These are phyloP conservation scores for Wickerhamiella azyma DNA, from an alignment of 805 yeast species.

Conservation along the genomic window DNA sequence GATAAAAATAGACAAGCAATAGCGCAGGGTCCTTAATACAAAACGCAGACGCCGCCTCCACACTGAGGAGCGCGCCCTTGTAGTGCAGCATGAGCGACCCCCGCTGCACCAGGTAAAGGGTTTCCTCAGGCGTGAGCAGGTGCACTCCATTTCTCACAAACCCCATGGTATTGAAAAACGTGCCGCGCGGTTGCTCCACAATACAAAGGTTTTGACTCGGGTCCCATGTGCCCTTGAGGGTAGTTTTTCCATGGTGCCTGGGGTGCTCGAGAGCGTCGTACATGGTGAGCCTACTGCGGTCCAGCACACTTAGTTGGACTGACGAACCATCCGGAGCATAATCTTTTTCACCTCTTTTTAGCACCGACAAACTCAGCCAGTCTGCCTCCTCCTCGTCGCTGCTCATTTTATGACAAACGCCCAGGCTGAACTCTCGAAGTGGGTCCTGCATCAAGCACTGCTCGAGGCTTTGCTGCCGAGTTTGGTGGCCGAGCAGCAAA, in stretches of 20 bases:
- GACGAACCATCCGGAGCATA: conserved; percentile 68
- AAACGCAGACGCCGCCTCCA: conserved; percentile 50
- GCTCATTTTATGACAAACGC: conserved; percentile 16
- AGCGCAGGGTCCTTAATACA: conserved; percentile 23
- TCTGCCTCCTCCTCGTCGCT: conserved; percentile 29
- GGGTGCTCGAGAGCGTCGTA: conserved; percentile 41
- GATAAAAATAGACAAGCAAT: conserved; percentile 48
- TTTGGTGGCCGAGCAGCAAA: conserved; percentile 23
- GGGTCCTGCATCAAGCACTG: neutral
- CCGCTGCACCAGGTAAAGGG: conserved; percentile 65
- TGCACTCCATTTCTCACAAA: conserved; percentile 36
- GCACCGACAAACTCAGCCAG: conserved; percentile 25
- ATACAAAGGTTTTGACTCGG: conserved; percentile 25
- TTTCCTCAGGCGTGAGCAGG: conserved; percentile 51
- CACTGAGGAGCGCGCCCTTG: conserved; percentile 34
- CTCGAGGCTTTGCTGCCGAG: conserved; percentile 23
- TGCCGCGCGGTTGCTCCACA: conserved; percentile 49
- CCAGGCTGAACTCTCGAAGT: neutral
- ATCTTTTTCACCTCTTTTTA: conserved; percentile 69
- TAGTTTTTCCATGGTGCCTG: conserved; percentile 32
- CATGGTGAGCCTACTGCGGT: conserved; percentile 54
- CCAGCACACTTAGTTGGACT: conserved; percentile 36
- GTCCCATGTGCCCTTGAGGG: conserved; percentile 38
- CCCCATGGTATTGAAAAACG: conserved; percentile 64
- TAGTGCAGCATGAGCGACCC: conserved; percentile 43